Evolutionary conservation across 2,329 filamentous ascomycete species (phyloP), one percentile per base, ranked within the genome.

Genomic region (Phaeosphaeria sp.): DNA sequence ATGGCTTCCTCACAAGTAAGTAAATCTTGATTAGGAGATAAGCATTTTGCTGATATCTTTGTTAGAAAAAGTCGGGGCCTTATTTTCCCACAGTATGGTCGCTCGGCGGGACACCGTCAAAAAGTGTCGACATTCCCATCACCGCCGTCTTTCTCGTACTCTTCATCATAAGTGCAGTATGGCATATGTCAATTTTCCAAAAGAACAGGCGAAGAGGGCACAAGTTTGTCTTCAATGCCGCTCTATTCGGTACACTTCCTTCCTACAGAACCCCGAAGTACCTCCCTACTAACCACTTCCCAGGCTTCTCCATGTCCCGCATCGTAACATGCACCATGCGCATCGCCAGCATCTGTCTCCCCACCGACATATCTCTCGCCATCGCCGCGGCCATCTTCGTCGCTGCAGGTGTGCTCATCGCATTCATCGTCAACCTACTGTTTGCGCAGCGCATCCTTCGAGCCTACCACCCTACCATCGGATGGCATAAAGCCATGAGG

Each of bases 341-440:
- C 17, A 71, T 77, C 33, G 64, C 74, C 4, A 65, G 61, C 9
- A 50, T 76, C 66, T 42, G 64, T 46, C 56, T 69, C 7, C 71
- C 72, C 0, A 49, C 56, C 8, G 82, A 84, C 61, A 68, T 83
- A 42, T 68, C 66, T 6, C 68, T 87, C 5, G 82, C 79, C 3
- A 84, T 87, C 49, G 84, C 84, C 0, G 86, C 90, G 3, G 81
- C 82, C 63, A 85, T 94, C 71, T 88, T 94, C 69, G 86, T 91
- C 58, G 86, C 87, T 43, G 88, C 89, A 0, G 92, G 91, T 43
- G 87, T 93, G 17, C 74, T 95, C 36, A 74, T 95, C 13, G 80
- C 95, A 36, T 93, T 91, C 77, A 78, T 93, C 68, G 79, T 92
- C 76, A 94, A 96, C 78, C 79, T 96, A 42, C 79, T 95, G 69